Evolutionary conservation across 1,139 yeast genomes (phyloP).

Genomic region (Zygosaccharomyces sapae): DNA sequence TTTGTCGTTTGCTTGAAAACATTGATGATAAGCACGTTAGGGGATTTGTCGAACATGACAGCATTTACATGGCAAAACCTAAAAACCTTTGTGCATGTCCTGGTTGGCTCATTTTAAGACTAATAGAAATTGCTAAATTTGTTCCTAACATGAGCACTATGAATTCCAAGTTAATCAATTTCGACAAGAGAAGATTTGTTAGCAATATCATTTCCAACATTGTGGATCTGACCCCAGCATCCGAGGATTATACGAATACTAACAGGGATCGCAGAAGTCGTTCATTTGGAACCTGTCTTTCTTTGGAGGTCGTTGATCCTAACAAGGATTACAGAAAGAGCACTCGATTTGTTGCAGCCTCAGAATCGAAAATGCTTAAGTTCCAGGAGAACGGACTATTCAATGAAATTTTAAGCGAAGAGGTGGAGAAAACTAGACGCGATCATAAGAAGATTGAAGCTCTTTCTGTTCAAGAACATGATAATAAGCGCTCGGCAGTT

Average conservation of each 20-base stretch:
- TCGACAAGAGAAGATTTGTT: constrained; percentile 63
- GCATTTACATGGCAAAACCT: constrained; percentile 47
- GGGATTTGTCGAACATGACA: constrained; percentile 32
- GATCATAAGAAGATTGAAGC: constrained; percentile 47
- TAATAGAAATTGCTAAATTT: constrained; percentile 61
- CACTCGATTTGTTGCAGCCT: constrained; percentile 41
- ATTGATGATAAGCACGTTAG: constrained; percentile 25
- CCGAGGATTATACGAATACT: constrained; percentile 16
- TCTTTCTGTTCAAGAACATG: constrained; percentile 41
- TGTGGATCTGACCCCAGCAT: constrained; percentile 39
- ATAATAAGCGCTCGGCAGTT: constrained; percentile 18
- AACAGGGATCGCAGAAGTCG: constrained; percentile 13
- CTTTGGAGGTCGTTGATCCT: constrained; percentile 22
- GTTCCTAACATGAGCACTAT: constrained; percentile 64
- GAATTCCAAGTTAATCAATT: constrained; percentile 55
- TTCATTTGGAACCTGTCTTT: constrained; percentile 26
- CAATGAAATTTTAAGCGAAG: constrained; percentile 43
- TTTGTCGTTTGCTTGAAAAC: constrained; percentile 21
- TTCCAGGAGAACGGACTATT: constrained; percentile 42
- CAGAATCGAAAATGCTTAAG: constrained; percentile 42
- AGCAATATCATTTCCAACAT: constrained; percentile 54
- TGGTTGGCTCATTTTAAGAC: constrained; percentile 67
- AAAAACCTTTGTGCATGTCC: constrained; percentile 71
- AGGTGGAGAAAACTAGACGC: constrained; percentile 48
- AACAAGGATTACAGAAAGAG: constrained; percentile 21